Conservation (phyloP, 129 eudicot genomes). For the Oenanthe sinensis region DNA sequence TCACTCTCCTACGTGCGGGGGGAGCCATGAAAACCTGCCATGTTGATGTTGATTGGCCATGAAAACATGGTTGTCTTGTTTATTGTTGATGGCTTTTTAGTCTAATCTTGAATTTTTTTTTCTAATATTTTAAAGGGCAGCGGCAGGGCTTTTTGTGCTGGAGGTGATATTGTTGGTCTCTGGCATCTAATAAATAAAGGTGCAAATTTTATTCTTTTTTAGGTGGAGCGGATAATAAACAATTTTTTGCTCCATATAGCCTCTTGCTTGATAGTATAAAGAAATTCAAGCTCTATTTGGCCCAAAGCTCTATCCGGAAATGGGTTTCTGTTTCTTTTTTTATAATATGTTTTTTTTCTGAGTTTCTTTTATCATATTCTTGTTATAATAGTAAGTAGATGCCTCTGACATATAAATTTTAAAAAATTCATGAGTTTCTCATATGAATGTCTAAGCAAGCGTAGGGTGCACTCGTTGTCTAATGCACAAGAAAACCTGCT, state of each 20-base stretch:
- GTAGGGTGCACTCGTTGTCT: not conserved
- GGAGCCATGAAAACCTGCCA: no score
- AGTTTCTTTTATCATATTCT: not conserved
- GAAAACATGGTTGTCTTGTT: no score
- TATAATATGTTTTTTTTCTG: not conserved
- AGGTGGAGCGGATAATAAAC: not conserved
- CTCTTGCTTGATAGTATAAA: not conserved
- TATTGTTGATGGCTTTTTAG: not conserved
- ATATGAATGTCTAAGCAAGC: not conserved
- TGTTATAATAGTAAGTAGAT: not conserved
- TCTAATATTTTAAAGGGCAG: slow-evolving; percentile 51
- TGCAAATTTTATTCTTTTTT: slow-evolving; percentile 1
- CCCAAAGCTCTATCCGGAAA: not conserved
- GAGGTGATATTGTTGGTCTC: slow-evolving; percentile 65
- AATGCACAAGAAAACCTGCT: not conserved
- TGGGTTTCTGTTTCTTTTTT: not conserved
- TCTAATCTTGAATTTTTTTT: slow-evolving; percentile 3
- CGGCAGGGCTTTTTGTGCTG: slow-evolving; percentile 79
- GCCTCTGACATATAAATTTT: not conserved
- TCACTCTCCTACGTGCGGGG: no score
- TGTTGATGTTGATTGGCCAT: no score
- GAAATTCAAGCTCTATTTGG: not conserved
- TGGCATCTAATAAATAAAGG: slow-evolving; percentile 41
- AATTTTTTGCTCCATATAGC: not conserved
- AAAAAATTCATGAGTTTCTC: not conserved